Evolutionary conservation across 352 stramenopile genomes (phyloP).

Genomic region (Globisporangium solare): DNA sequence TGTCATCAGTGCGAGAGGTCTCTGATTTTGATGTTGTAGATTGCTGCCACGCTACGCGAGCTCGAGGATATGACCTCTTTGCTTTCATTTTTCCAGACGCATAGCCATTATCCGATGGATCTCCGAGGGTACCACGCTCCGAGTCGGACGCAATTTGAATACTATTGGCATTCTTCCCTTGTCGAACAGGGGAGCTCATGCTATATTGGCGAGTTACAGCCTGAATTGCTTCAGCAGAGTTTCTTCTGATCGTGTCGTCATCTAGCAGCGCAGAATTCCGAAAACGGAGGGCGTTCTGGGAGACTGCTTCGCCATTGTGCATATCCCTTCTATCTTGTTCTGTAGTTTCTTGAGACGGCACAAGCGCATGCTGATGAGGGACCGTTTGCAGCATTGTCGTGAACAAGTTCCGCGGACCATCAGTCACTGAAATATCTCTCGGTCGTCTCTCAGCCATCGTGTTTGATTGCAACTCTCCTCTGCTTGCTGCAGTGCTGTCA

Average conservation of each 20-base stretch:
- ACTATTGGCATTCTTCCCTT: not conserved
- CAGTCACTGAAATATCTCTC: slow-evolving; percentile 16
- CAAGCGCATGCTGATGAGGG: slow-evolving; percentile 3
- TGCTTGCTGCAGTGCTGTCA: no score
- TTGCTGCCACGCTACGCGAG: slow-evolving; percentile 2
- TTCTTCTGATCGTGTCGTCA: slow-evolving; percentile 4
- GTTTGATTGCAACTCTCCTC: not conserved
- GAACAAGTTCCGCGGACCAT: slow-evolving; percentile 21
- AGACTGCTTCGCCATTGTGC: not conserved
- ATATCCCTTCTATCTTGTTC: not conserved
- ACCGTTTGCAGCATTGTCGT: slow-evolving; percentile 22
- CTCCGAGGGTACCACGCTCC: not conserved
- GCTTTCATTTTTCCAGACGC: not conserved
- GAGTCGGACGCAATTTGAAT: not conserved
- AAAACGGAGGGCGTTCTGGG: slow-evolving; percentile 13
- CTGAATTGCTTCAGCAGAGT: not conserved
- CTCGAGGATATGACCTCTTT: not conserved
- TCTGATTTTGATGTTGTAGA: not conserved
- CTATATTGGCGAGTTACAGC: slow-evolving; percentile 23
- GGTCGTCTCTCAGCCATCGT: not conserved
- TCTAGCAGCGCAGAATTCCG: slow-evolving; percentile 39
- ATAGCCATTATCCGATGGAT: not conserved
- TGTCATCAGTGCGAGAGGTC: not conserved
- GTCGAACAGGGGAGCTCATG: slow-evolving; percentile 7
- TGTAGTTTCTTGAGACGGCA: not conserved